Evolutionary conservation across 768 basidiomycete species (phyloP).

Genomic region (Trametes cingulata): DNA sequence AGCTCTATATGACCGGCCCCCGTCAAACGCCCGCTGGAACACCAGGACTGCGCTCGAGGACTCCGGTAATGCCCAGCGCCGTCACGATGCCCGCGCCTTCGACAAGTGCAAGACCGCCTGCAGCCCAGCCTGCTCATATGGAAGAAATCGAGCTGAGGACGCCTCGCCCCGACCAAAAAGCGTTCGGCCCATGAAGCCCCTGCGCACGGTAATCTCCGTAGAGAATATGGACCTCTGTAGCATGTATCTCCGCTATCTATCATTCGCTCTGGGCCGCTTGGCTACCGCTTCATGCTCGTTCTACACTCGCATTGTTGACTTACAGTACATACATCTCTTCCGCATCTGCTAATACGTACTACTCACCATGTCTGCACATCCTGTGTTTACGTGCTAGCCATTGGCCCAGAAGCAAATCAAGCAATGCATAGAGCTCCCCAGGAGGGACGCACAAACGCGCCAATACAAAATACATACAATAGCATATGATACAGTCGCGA

Average conservation of each 20-base stretch:
- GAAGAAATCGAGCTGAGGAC: conserved; percentile 34
- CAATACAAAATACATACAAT: conserved; percentile 3
- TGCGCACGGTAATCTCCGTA: background rate
- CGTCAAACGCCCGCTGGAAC: conserved; percentile 5
- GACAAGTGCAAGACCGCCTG: background rate
- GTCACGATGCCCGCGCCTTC: conserved; percentile 4
- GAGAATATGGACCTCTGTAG: too few species aligned
- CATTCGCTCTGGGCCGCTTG: too few species aligned
- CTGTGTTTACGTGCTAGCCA: too few species aligned
- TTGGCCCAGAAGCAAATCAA: background rate
- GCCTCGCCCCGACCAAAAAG: conserved; percentile 9
- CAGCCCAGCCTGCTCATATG: background rate
- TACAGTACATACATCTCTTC: too few species aligned
- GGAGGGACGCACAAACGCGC: background rate
- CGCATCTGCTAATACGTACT: background rate
- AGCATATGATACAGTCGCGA: background rate
- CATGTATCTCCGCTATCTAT: too few species aligned
- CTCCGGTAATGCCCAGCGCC: conserved; percentile 10
- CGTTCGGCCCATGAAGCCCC: background rate
- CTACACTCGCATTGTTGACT: too few species aligned
- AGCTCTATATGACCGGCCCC: conserved; percentile 24
- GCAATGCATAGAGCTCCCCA: background rate
- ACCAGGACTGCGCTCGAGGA: conserved; percentile 5
- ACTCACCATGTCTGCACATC: background rate
- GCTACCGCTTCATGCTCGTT: too few species aligned